phyloP scores from a whole-genome alignment of 176 grass and related monocot species.

The Cocos nucifera region DNA sequence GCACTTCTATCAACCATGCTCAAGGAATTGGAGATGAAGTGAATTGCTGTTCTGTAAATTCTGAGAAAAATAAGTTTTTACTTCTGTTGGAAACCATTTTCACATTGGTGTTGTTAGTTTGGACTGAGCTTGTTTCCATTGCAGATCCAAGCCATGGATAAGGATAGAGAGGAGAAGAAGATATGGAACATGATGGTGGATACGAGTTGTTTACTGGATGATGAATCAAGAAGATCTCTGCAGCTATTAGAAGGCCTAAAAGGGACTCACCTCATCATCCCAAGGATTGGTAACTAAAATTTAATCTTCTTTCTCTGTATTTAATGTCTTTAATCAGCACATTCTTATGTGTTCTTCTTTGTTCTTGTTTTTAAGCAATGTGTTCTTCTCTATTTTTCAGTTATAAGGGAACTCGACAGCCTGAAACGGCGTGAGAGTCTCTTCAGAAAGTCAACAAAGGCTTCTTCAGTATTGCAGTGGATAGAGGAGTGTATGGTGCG shows the following conservation, averaged over 20 bases:
- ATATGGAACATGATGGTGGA: slow-evolving; percentile 82
- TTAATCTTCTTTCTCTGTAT: neutral
- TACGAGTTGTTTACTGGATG: slow-evolving; percentile 56
- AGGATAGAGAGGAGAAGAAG: slow-evolving; percentile 36
- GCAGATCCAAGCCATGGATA: slow-evolving; percentile 10
- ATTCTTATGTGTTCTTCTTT: neutral
- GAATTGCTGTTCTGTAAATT: slow-evolving; percentile 30
- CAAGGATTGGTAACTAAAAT: slow-evolving; percentile 57
- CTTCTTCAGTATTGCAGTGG: slow-evolving; percentile 62
- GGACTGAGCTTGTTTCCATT: neutral
- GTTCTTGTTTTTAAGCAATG: neutral
- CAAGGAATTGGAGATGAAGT: slow-evolving; percentile 30
- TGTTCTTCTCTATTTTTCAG: slow-evolving; percentile 13
- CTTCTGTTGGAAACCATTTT: too few relatives aligned
- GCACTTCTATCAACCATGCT: slow-evolving; percentile 9
- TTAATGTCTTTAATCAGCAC: slow-evolving; percentile 1
- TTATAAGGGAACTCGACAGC: slow-evolving; percentile 78
- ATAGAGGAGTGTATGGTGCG: slow-evolving; percentile 76
- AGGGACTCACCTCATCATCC: slow-evolving; percentile 69
- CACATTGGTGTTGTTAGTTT: neutral
- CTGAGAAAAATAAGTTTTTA: neutral
- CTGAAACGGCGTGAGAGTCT: slow-evolving; percentile 65
- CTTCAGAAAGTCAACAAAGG: slow-evolving; percentile 55
- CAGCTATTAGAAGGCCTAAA: slow-evolving; percentile 68
- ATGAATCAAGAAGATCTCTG: slow-evolving; percentile 60